Conservation (phyloP, 202 grass and related monocot genomes). For the Dendrocalamus latiflorus region DNA sequence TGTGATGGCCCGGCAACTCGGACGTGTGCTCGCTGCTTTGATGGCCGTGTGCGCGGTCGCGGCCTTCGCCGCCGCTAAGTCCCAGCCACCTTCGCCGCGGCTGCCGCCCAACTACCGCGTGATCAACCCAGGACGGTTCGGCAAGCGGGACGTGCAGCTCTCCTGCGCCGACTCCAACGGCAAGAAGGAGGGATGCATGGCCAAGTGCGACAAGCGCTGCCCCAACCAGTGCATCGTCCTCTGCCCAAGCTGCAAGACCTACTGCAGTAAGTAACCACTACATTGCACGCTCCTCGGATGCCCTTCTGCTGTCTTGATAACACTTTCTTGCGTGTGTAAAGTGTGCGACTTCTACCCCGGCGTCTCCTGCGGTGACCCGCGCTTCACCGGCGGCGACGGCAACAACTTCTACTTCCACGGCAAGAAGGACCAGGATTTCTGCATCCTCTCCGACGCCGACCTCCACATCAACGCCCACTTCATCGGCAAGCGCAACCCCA, state of each 20-base stretch:
- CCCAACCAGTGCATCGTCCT: constrained; percentile 39
- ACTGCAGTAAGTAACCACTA: constrained; percentile 20
- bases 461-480: constrained; percentile 89
- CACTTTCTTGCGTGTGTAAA: too few relatives aligned
- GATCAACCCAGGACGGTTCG: neutral
- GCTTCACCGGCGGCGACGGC: constrained; percentile 72
- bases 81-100: too few relatives aligned
- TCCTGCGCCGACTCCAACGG: neutral
- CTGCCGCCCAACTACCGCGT: neutral
- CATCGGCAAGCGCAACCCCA: constrained; percentile 60
- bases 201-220: constrained; percentile 31
- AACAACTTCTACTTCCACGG: constrained; percentile 98
- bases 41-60: neutral
- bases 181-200: neutral
- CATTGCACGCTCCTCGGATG: too few relatives aligned
- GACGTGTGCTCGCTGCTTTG: neutral
- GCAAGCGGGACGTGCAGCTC: neutral
- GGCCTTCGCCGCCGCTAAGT: neutral
- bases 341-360: constrained; percentile 22
- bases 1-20: too few relatives aligned
- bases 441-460: constrained; percentile 46
- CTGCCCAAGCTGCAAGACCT: constrained; percentile 35
- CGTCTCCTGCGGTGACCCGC: constrained; percentile 49
- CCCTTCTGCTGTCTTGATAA: too few relatives aligned
- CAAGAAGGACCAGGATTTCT: constrained; percentile 50